phyloP scores from a whole-genome alignment of 1,139 yeast genomes.

The Yamadazyma atmosphaerica region DNA sequence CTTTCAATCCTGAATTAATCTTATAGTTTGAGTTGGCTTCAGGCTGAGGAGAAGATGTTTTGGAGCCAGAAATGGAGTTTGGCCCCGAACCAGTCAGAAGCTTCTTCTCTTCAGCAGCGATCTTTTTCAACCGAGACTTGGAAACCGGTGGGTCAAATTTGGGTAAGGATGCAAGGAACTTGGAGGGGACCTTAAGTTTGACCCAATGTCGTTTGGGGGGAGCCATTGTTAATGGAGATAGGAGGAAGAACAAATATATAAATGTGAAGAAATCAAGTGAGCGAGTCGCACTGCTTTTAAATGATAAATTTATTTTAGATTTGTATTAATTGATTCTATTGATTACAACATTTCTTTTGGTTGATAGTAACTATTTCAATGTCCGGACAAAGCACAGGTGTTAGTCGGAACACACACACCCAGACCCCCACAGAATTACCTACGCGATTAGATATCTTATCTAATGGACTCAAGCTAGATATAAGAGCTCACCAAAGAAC shows the following conservation, averaged over 20 bases:
- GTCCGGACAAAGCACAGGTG: too few species aligned
- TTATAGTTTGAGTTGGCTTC: slow-evolving; percentile 21
- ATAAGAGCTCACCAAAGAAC: slow-evolving; percentile 62
- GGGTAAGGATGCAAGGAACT: slow-evolving; percentile 36
- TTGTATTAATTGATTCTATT: too few species aligned
- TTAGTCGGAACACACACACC: neutral
- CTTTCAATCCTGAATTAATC: slow-evolving; percentile 44
- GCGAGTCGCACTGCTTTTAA: neutral
- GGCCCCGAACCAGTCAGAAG: slow-evolving; percentile 13
- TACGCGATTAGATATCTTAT: slow-evolving; percentile 34
- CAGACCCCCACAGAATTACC: slow-evolving; percentile 23
- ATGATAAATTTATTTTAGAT: too few species aligned
- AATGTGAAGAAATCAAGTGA: neutral
- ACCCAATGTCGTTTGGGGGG: slow-evolving; percentile 36
- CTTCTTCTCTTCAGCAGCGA: slow-evolving; percentile 30
- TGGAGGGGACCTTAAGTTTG: slow-evolving; percentile 31
- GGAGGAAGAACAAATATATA: neutral
- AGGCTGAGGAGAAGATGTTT: slow-evolving; percentile 18
- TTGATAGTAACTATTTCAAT: too few species aligned
- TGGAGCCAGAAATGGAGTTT: slow-evolving; percentile 8
- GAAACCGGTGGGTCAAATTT: slow-evolving; percentile 31
- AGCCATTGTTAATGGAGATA: slow-evolving; percentile 20
- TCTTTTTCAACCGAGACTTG: slow-evolving; percentile 31
- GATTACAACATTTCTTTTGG: too few species aligned
- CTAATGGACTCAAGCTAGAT: slow-evolving; percentile 46